Percentiles rank a stretch among this genome's conserved stretches.
Conservation (phyloP, 805 yeast genomes). For the Candida peoriensis region DNA sequence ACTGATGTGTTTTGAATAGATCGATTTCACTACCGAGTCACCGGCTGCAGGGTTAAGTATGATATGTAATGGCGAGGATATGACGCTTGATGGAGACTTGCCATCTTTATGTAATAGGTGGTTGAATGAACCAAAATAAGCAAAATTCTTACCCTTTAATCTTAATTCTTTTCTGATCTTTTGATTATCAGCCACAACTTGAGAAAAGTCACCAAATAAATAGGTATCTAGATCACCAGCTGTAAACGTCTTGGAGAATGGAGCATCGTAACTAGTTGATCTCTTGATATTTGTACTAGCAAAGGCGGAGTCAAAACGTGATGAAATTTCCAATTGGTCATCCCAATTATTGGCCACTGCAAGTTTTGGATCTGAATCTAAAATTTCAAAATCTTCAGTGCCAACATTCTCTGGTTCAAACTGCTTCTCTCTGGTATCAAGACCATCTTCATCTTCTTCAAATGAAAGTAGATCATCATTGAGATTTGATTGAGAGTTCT, state of each 20-base stretch:
- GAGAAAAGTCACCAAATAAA: conserved; percentile 43
- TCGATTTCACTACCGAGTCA: conserved; percentile 9
- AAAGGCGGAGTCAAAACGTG: conserved; percentile 19
- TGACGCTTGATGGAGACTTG: background rate
- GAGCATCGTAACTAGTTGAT: conserved; percentile 20
- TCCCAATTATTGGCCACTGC: conserved; percentile 60
- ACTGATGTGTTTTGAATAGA: conserved; percentile 22
- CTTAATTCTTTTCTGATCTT: conserved; percentile 26
- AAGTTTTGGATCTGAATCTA: conserved; percentile 39
- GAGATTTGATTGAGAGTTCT: background rate
- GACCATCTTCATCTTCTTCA: conserved; percentile 18
- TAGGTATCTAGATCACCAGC: conserved; percentile 40
- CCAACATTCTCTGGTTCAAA: conserved; percentile 61
- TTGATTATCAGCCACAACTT: conserved; percentile 24
- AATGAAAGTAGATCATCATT: conserved; percentile 7
- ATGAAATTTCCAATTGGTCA: conserved; percentile 53
- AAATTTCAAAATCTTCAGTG: conserved; percentile 40
- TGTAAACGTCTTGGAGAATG: conserved; percentile 19
- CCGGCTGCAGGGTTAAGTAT: conserved; percentile 7
- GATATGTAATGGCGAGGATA: background rate
- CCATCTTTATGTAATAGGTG: background rate
- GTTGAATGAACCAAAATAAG: conserved; percentile 17
- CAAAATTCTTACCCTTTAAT: conserved; percentile 20
- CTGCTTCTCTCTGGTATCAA: conserved; percentile 51
- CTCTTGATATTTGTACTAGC: conserved; percentile 12